Evolutionary conservation across 352 stramenopile genomes (phyloP), one percentile per base, ranked within the genome.

Genomic region (Globisporangium orthogonon): DNA sequence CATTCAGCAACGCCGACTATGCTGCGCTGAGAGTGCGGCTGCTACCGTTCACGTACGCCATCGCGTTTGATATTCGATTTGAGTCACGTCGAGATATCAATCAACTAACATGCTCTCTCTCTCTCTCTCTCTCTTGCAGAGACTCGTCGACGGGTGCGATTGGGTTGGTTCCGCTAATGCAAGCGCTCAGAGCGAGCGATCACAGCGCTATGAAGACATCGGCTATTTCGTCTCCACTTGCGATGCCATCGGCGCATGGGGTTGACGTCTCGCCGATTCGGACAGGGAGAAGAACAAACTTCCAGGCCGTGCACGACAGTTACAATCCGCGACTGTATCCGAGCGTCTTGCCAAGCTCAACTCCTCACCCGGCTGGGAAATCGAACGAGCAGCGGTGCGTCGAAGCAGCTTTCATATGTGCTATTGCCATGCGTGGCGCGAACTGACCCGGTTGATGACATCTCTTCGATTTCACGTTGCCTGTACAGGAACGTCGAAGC

Each of bases 1-100:
- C 69, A 3, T 44, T 91, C 31, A 89, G 79, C 57, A 89, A 83
- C 44, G 73, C 77, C 0, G 82, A 91, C 60, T 91, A 76, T 55
- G 80, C 79, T 23, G 78, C 75, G 4, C 50, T 91, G 17, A 74
- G 82, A 1, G 73, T 91, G 47, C 74, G 76, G 1, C 56, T 91
- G 1, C 64, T 87, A 6, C 65, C 73, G 9, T 89, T 77, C 61
- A 73, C 68, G 81, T 91, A 72, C 40, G 77, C 69, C 17, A 0
- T 23, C 6, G n/a, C 0, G 17, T 2, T 3, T 29, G 10, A 7
- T 29, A 17, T 0, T 5, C 23, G 7, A 23, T 31, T 40, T 1
- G 49, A 31, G 14, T 31, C 23, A 31, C 11, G 13, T 2, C 7
- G 17, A 17, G 14, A 17, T 11, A 44, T 31, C 28, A 4, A 13